These are phyloP conservation scores for Fusarium falciforme DNA, from an alignment of 2,329 filamentous ascomycete species.

Conservation along the genomic window DNA sequence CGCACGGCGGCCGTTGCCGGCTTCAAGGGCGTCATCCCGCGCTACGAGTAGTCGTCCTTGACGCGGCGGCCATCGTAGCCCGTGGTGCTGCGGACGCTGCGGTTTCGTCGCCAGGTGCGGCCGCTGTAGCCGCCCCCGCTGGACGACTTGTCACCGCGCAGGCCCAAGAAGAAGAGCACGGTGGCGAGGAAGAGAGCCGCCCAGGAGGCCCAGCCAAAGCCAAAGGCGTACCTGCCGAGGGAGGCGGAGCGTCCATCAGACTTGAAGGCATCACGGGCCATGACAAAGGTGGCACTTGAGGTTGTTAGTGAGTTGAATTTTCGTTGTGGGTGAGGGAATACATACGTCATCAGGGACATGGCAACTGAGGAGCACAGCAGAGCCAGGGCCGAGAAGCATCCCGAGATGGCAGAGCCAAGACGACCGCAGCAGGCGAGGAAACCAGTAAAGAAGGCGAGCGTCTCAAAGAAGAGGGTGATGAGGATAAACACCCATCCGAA, in stretches of 20 bases:
- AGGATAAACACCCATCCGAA: slow-evolving; percentile 95
- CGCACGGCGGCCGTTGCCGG: neutral
- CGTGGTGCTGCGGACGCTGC: slow-evolving; percentile 53
- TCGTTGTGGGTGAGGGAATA: slow-evolving; percentile 3
- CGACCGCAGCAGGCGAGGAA: slow-evolving; percentile 78
- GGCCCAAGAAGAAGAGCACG: slow-evolving; percentile 74
- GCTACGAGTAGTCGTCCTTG: slow-evolving; percentile 76
- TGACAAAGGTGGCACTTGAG: slow-evolving; percentile 69
- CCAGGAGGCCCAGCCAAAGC: slow-evolving; percentile 81
- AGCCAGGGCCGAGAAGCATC: slow-evolving; percentile 66
- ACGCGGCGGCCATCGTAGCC: slow-evolving; percentile 64
- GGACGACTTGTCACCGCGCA: slow-evolving; percentile 60
- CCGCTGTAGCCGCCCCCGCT: slow-evolving; percentile 42
- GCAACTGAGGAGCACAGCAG: slow-evolving; percentile 77
- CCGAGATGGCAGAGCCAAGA: slow-evolving; percentile 75
- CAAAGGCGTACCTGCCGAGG: slow-evolving; percentile 77
- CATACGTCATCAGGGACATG: slow-evolving; percentile 81
- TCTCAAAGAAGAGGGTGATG: slow-evolving; percentile 83
- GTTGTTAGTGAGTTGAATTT: slow-evolving; percentile 15
- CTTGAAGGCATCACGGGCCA: slow-evolving; percentile 75
- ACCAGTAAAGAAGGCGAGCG: slow-evolving; percentile 73
- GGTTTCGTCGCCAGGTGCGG: slow-evolving; percentile 48
- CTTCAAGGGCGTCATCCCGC: slow-evolving; percentile 2
- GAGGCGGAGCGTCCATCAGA: slow-evolving; percentile 64
- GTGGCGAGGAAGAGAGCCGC: slow-evolving; percentile 74